Evolutionary conservation across 176 grass and related monocot genomes (phyloP).

Genomic region (Aegilops bicornis): DNA sequence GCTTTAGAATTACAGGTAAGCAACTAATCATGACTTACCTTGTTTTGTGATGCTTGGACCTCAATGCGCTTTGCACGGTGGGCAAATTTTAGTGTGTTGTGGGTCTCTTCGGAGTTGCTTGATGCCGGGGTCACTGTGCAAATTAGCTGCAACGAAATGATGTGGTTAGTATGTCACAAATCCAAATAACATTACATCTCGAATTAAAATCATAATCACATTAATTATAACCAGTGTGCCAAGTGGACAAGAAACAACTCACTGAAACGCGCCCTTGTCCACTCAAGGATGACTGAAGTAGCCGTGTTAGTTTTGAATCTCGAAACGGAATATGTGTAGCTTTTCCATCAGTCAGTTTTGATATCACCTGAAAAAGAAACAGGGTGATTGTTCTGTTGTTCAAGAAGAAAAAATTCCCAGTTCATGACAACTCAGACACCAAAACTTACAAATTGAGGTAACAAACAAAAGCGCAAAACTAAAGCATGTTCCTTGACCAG

Average conservation of each 20-base stretch:
- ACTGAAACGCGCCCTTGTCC: constrained; percentile 99
- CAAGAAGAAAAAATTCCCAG: not conserved
- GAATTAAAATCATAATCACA: not conserved
- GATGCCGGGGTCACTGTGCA: constrained; percentile 98
- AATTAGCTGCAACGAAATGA: constrained; percentile 65
- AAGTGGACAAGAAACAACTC: constrained; percentile 36
- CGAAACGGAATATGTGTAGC: constrained; percentile 91
- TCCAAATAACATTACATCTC: not conserved
- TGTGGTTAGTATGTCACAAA: constrained; percentile 22
- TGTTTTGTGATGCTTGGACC: constrained; percentile 98
- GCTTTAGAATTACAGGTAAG: constrained; percentile 24
- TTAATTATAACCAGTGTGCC: not conserved
- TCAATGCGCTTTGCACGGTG: constrained; percentile 96
- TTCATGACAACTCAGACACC: not conserved
- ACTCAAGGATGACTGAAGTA: constrained; percentile 98
- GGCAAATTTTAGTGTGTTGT: constrained; percentile 98
- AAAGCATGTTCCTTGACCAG: constrained; percentile 11
- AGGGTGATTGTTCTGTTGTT: not conserved
- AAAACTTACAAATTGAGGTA: constrained; percentile 14
- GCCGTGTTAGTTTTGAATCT: constrained; percentile 98
- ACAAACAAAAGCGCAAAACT: constrained; percentile 10
- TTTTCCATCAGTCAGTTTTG: constrained; percentile 95
- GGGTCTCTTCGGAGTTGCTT: constrained; percentile 97
- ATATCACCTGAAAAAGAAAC: constrained; percentile 77
- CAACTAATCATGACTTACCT: constrained; percentile 56